Evolutionary conservation across 257 asterid genomes (phyloP).

Genomic region (Solanum chaucha): DNA sequence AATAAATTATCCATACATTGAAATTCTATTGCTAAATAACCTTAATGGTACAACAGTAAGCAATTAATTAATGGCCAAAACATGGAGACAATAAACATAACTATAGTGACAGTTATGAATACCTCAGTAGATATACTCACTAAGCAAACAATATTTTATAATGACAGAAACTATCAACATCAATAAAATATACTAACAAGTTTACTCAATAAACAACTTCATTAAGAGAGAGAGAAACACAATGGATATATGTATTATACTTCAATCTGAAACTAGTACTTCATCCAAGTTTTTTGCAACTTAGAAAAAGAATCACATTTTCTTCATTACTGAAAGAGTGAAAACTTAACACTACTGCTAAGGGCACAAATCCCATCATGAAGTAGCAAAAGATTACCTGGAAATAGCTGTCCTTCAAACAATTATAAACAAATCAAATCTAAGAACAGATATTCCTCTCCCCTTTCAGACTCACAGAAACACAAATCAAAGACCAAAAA

Average conservation of each 20-base stretch:
- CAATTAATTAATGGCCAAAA: no score
- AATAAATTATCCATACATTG: no score
- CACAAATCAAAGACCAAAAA: slow-evolving; percentile 1
- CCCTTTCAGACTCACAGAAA: slow-evolving; percentile 25
- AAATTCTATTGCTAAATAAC: no score
- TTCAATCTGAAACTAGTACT: neutral
- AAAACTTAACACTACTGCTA: slow-evolving; percentile 6
- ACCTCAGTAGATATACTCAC: no score
- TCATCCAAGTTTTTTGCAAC: neutral
- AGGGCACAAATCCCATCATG: slow-evolving; percentile 1
- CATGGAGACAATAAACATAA: no score
- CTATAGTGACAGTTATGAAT: no score
- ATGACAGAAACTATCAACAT: no score
- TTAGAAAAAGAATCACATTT: slow-evolving; percentile 2
- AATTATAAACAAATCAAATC: slow-evolving; percentile 15
- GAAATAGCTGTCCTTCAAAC: slow-evolving; percentile 30
- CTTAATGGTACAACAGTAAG: no score
- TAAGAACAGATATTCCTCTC: slow-evolving; percentile 28
- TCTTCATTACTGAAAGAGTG: slow-evolving; percentile 4
- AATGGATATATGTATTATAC: neutral
- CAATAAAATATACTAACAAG: neutral
- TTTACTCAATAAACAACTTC: slow-evolving; percentile 1
- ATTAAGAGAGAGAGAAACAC: slow-evolving; percentile 5
- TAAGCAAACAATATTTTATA: no score
- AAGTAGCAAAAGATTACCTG: slow-evolving; percentile 25